Conservation (phyloP, 2,329 filamentous ascomycete species). For the Niveomyces coronatus region DNA sequence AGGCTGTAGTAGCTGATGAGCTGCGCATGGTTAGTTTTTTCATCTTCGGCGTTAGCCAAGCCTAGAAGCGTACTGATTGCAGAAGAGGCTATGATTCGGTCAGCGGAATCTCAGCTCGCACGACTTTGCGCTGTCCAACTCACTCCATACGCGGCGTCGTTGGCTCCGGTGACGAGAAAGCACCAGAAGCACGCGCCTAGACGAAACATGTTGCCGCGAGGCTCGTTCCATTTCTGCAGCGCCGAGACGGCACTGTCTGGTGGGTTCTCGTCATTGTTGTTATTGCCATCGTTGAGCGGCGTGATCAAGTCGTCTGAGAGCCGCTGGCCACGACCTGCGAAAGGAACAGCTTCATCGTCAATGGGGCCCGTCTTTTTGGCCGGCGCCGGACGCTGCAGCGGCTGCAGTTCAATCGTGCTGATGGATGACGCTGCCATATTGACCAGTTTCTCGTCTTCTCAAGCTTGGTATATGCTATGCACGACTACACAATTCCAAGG, state of each 20-base stretch:
- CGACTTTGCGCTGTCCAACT: too few species aligned
- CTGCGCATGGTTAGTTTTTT: constrained; percentile 9
- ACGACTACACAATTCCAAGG: too few species aligned
- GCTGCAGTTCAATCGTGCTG: constrained; percentile 4
- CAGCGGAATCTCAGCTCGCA: too few species aligned
- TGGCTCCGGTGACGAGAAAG: constrained; percentile 47
- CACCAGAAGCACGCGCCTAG: constrained; percentile 45
- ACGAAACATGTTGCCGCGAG: constrained; percentile 36
- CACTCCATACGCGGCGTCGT: constrained; percentile 48
- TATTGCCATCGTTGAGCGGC: too few species aligned
- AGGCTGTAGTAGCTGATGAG: constrained; percentile 27
- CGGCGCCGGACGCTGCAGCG: neutral
- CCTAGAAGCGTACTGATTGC: constrained; percentile 34
- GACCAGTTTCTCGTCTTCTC: neutral
- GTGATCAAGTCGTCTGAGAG: constrained; percentile 5
- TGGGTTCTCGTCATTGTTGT: neutral
- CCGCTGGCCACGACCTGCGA: constrained; percentile 1
- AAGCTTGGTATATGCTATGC: too few species aligned
- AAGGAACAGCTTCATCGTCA: neutral
- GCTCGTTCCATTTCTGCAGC: constrained; percentile 36
- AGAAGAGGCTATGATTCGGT: constrained; percentile 34
- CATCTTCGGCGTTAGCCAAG: neutral
- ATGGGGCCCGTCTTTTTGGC: neutral
- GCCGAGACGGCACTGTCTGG: neutral
- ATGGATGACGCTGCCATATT: neutral